phyloP scores from a whole-genome alignment of 73 alveolate species.

The Effrenium voratum region DNA sequence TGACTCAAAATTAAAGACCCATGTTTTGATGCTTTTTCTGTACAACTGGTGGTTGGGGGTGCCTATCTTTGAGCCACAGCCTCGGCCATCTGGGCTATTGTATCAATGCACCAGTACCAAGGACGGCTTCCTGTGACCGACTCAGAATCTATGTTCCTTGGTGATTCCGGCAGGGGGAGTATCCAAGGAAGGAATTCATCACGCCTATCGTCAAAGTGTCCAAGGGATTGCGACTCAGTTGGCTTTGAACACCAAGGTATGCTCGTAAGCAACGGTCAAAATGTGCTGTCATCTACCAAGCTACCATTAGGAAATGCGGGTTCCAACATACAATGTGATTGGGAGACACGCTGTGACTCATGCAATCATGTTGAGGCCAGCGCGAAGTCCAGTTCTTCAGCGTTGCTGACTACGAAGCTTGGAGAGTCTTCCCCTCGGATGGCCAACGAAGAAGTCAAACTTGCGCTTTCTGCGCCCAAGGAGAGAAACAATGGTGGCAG shows the following conservation, averaged over 20 bases:
- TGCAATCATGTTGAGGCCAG: conserved; percentile 32
- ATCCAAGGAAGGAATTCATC: conserved; percentile 97
- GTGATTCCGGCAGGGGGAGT: background rate
- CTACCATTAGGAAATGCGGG: no score
- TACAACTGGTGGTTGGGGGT: no score
- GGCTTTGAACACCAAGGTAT: no score
- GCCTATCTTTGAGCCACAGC: no score
- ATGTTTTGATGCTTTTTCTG: no score
- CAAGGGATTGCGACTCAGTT: conserved; percentile 95
- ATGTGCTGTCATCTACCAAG: no score
- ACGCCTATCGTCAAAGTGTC: conserved; percentile 99
- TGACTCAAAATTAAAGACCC: no score
- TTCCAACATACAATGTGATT: no score
- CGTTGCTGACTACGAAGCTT: conserved; percentile 98
- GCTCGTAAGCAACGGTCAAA: no score
- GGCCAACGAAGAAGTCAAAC: background rate
- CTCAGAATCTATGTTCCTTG: background rate
- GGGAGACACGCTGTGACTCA: background rate
- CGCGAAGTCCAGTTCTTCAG: conserved; percentile 97
- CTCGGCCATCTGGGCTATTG: no score
- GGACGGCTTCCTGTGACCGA: background rate
- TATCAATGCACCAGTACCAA: no score
- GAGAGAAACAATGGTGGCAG: conserved; percentile 94
- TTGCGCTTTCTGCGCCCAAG: background rate
- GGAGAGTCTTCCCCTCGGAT: conserved; percentile 95